Evolutionary conservation across 2,329 filamentous ascomycete genomes (phyloP).

Genomic region (Monosporascus sp.): DNA sequence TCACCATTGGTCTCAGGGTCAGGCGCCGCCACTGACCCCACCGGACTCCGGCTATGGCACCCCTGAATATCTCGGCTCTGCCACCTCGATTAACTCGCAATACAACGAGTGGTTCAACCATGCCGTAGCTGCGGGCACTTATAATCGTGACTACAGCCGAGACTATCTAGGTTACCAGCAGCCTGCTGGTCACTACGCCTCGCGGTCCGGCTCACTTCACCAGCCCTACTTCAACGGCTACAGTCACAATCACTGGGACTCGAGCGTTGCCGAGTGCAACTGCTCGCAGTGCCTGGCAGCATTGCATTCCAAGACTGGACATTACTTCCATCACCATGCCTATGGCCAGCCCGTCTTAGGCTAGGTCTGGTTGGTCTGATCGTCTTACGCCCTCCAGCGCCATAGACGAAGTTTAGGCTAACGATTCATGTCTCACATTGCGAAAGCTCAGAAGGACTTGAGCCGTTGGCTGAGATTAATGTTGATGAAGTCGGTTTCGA

Average conservation of each 20-base stretch:
- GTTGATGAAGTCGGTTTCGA: slow-evolving; percentile 13
- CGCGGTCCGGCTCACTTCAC: slow-evolving; percentile 33
- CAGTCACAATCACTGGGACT: slow-evolving; percentile 46
- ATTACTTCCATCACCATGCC: slow-evolving; percentile 43
- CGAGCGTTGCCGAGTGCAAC: slow-evolving; percentile 42
- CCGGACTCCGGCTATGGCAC: slow-evolving; percentile 59
- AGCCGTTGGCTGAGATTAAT: slow-evolving; percentile 5
- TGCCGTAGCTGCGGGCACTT: slow-evolving; percentile 25
- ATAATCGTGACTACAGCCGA: slow-evolving; percentile 12
- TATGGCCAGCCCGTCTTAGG: slow-evolving; percentile 54
- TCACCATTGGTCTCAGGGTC: slow-evolving; percentile 30
- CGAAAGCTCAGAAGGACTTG: slow-evolving; percentile 1
- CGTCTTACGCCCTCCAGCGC: slow-evolving; percentile 7
- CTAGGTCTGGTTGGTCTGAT: slow-evolving; percentile 24
- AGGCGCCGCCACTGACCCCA: slow-evolving; percentile 49
- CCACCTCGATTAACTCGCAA: slow-evolving; percentile 46
- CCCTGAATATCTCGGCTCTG: slow-evolving; percentile 52
- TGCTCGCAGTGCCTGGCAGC: slow-evolving; percentile 41
- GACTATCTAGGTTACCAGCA: slow-evolving; percentile 36
- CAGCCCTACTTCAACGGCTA: slow-evolving; percentile 43
- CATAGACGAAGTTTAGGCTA: not conserved
- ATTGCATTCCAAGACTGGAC: slow-evolving; percentile 35
- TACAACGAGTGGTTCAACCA: slow-evolving; percentile 54
- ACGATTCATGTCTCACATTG: not conserved
- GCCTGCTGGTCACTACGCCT: slow-evolving; percentile 32